A percentile compares a stretch with the other conserved stretches of the same genome.
phyloP scores from a whole-genome alignment of 2,329 filamentous ascomycete species.

The Paecilomyces sp. region DNA sequence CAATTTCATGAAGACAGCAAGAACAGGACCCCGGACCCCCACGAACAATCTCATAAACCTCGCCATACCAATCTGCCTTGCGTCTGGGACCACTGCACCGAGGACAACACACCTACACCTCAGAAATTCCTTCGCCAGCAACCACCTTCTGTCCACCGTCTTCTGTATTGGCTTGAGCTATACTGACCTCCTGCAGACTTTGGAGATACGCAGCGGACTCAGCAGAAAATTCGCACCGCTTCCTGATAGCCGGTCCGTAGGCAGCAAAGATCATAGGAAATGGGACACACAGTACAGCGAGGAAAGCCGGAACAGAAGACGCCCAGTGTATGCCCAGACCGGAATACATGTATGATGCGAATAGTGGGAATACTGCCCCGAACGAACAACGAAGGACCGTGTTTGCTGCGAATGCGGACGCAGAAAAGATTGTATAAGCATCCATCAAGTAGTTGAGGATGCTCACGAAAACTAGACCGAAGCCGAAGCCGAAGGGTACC shows the following conservation, averaged over 20 bases:
- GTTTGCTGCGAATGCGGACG: slow-evolving; percentile 30
- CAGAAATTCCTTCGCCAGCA: no score
- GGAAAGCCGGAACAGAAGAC: slow-evolving; percentile 29
- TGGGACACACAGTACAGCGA: slow-evolving; percentile 27
- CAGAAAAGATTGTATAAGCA: slow-evolving; percentile 28
- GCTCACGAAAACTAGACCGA: slow-evolving; percentile 24
- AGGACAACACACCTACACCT: no score
- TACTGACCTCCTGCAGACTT: slow-evolving; percentile 6
- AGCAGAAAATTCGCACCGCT: slow-evolving; percentile 28
- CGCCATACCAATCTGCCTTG: no score
- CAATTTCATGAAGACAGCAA: no score
- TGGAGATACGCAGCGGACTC: slow-evolving; percentile 23
- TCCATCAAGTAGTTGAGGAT: slow-evolving; percentile 32
- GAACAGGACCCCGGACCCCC: no score
- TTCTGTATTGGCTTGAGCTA: not conserved
- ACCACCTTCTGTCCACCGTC: no score
- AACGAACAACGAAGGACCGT: slow-evolving; percentile 34
- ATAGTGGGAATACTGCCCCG: slow-evolving; percentile 37
- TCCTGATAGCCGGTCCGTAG: slow-evolving; percentile 25
- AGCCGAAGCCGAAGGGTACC: slow-evolving; percentile 25
- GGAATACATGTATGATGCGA: slow-evolving; percentile 33
- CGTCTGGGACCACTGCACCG: no score
- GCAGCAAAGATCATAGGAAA: slow-evolving; percentile 33
- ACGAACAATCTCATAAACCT: no score
- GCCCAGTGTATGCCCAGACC: slow-evolving; percentile 37